phyloP scores from a whole-genome alignment of 1,284 basidiomycete genomes.

The Puccinia horiana region DNA sequence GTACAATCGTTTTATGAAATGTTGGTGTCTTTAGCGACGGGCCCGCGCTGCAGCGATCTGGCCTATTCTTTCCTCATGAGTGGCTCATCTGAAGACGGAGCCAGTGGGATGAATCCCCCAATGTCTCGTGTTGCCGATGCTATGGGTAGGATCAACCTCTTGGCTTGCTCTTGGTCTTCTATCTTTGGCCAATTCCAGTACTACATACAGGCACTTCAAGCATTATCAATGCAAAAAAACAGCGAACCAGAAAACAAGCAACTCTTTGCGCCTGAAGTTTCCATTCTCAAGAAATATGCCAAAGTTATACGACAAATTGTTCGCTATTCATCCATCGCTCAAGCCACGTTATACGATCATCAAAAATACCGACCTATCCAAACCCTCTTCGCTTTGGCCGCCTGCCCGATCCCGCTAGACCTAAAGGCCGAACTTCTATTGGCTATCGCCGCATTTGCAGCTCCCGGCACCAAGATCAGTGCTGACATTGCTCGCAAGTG shows the following conservation, averaged over 20 bases:
- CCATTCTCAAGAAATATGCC: conserved; percentile 39
- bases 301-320: conserved; percentile 78
- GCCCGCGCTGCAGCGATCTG: conserved; percentile 77
- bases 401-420: conserved; percentile 79
- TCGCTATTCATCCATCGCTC: conserved; percentile 73
- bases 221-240: conserved; percentile 35
- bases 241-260: conserved; percentile 26
- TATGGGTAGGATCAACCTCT: conserved; percentile 39
- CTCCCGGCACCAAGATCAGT: conserved; percentile 68
- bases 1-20: conserved; percentile 81
- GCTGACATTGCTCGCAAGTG: conserved; percentile 69
- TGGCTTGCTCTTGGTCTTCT: conserved; percentile 48
- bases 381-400: conserved; percentile 74
- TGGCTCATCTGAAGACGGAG: conserved; percentile 46
- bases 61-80: conserved; percentile 74
- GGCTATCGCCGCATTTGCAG: conserved; percentile 74
- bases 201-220: conserved; percentile 42
- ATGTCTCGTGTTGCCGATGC: conserved; percentile 37
- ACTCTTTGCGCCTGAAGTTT: conserved; percentile 28
- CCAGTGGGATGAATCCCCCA: conserved; percentile 13
- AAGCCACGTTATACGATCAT: conserved; percentile 75
- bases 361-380: conserved; percentile 70
- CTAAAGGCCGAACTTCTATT: conserved; percentile 85
- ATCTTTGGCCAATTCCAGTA: conserved; percentile 48
- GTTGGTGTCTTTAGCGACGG: conserved; percentile 79